Evolutionary conservation across 2,329 filamentous ascomycete species (phyloP).

Genomic region (Mariannaea elegans): DNA sequence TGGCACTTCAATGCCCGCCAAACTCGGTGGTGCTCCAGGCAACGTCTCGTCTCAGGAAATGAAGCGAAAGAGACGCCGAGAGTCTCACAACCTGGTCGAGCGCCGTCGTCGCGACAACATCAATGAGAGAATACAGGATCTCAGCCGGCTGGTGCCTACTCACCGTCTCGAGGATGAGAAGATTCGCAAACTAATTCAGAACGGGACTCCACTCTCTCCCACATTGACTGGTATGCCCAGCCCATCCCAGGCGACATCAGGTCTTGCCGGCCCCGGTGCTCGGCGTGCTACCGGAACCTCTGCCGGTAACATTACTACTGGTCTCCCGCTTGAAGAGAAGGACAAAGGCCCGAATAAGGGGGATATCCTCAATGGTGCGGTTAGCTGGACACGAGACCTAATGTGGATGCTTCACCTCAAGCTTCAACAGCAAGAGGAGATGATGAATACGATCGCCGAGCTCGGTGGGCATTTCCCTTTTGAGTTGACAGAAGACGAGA

Average conservation of each 20-base stretch:
- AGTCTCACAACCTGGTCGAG: constrained; percentile 97
- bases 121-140: constrained; percentile 96
- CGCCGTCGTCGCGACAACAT: constrained; percentile 96
- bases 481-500: constrained; percentile 88
- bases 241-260: constrained; percentile 82
- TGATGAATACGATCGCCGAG: constrained; percentile 77
- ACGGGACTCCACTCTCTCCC: constrained; percentile 88
- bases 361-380: constrained; percentile 95
- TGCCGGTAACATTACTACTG: constrained; percentile 87
- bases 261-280: constrained; percentile 85
- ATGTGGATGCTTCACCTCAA: constrained; percentile 97
- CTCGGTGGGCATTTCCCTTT: constrained; percentile 82
- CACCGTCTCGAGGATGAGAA: constrained; percentile 97
- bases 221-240: constrained; percentile 75
- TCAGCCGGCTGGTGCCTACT: constrained; percentile 89
- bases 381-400: constrained; percentile 95
- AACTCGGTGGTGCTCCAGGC: constrained; percentile 68
- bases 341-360: constrained; percentile 99
- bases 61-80: constrained; percentile 88
- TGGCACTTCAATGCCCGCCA: constrained; percentile 87
- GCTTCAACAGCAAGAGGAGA: constrained; percentile 87
- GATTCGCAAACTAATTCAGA: constrained; percentile 92
- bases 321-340: constrained; percentile 93
- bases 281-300: constrained; percentile 77
- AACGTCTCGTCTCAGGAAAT: constrained; percentile 86